A percentile compares a stretch with the other conserved stretches of the same genome.
Evolutionary conservation across 176 grass and related monocot species (phyloP).

Genomic region (Chloris gayana): DNA sequence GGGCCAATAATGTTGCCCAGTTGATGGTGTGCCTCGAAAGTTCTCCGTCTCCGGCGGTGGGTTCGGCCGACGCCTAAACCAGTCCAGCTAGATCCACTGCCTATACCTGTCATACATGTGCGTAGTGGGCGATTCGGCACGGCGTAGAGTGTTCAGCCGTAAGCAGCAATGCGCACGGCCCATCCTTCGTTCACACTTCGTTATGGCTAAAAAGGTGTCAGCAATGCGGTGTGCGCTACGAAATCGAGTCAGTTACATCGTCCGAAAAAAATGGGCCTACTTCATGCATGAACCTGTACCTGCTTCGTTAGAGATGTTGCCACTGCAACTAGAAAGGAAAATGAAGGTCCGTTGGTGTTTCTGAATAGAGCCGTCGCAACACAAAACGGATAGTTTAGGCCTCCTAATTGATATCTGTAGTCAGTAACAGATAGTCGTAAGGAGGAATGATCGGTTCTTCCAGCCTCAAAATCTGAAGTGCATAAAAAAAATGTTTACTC

Average conservation of each 20-base stretch:
- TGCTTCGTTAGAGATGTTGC: neutral
- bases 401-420: neutral
- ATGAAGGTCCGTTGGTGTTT: neutral
- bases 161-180: neutral
- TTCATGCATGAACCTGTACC: neutral
- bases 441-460: neutral
- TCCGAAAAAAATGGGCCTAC: neutral
- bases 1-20: neutral
- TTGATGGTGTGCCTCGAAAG: slow-evolving; percentile 8
- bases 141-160: neutral
- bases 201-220: neutral
- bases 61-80: neutral
- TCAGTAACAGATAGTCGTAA: neutral
- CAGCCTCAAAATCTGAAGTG: neutral
- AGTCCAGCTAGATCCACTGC: neutral
- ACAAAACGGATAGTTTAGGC: neutral
- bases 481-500: neutral
- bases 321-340: neutral
- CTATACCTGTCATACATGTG: neutral
- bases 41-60: neutral
- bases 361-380: neutral
- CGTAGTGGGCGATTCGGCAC: neutral
- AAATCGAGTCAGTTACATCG: neutral
- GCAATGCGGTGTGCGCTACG: neutral
- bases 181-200: neutral